phyloP scores from a whole-genome alignment of 306 rosid species.

The Calophaca sinica region DNA sequence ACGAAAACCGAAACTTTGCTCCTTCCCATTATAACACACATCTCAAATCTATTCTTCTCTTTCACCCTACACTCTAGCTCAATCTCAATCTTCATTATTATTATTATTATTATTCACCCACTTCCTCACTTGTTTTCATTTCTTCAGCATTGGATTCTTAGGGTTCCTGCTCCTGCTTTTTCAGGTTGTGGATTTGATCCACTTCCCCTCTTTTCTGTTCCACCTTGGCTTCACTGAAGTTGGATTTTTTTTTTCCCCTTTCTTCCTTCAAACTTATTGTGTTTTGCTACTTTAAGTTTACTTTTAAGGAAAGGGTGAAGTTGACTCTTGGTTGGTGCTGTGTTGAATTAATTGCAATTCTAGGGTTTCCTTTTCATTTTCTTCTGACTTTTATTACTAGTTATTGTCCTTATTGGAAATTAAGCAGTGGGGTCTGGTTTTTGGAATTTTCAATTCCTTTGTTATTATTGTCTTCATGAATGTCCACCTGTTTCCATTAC shows the following conservation, averaged over 20 bases:
- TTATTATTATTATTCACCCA: neutral
- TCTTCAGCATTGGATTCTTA: slow-evolving; percentile 28
- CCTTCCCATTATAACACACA: slow-evolving; percentile 13
- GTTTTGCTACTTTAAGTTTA: slow-evolving; percentile 22
- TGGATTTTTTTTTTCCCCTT: neutral
- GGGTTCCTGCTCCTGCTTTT: slow-evolving; percentile 31
- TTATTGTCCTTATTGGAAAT: slow-evolving; percentile 34
- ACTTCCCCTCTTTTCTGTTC: slow-evolving; percentile 22
- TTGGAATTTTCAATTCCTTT: slow-evolving; percentile 13
- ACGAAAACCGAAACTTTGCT: slow-evolving; percentile 37
- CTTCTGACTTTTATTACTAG: slow-evolving; percentile 29
- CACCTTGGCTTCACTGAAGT: slow-evolving; percentile 5
- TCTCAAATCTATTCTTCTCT: slow-evolving; percentile 11
- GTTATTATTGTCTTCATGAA: neutral
- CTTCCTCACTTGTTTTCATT: neutral
- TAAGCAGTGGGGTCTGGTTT: slow-evolving; percentile 12
- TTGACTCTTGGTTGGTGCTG: slow-evolving; percentile 36
- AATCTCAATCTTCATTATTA: neutral
- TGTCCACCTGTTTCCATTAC: slow-evolving; percentile 25
- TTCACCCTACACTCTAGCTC: neutral
- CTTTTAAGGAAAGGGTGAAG: slow-evolving; percentile 37
- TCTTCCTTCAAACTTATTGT: neutral
- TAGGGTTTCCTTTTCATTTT: neutral
- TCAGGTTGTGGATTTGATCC: slow-evolving; percentile 30
- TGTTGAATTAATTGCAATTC: slow-evolving; percentile 35